Conservation (phyloP, 2,329 filamentous ascomycete genomes). For the Talaromyces sp. region DNA sequence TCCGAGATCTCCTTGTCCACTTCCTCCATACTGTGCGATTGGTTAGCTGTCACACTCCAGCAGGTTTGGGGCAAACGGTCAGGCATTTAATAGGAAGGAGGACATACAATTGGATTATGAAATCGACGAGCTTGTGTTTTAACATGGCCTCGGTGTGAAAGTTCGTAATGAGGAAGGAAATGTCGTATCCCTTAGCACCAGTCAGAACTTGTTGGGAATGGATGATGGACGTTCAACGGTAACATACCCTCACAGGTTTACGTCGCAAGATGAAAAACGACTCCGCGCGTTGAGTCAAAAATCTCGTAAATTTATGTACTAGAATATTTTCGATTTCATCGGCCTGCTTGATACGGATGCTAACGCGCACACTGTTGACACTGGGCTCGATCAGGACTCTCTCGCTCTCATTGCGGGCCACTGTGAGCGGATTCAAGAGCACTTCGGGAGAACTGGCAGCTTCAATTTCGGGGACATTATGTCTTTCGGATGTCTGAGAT, state of each 20-base stretch:
- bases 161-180: slow-evolving; percentile 97
- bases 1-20: slow-evolving; percentile 99
- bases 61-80: background rate
- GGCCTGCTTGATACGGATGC: slow-evolving; percentile 98
- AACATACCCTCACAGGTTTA: slow-evolving; percentile 81
- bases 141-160: slow-evolving; percentile 98
- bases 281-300: slow-evolving; percentile 92
- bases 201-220: slow-evolving; percentile 2
- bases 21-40: slow-evolving; percentile 71
- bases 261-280: slow-evolving; percentile 93
- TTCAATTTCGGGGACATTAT: slow-evolving; percentile 98
- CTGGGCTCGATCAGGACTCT: slow-evolving; percentile 92
- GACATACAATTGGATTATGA: slow-evolving; percentile 80
- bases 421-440: slow-evolving; percentile 81
- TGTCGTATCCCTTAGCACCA: slow-evolving; percentile 79
- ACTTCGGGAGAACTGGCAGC: slow-evolving; percentile 90
- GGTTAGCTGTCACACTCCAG: background rate
- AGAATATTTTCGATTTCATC: slow-evolving; percentile 98
- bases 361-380: slow-evolving; percentile 94
- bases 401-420: slow-evolving; percentile 96
- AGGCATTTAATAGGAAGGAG: background rate
- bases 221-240: background rate
- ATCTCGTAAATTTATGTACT: slow-evolving; percentile 96
- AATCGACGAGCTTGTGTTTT: slow-evolving; percentile 98
- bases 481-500: slow-evolving; percentile 90